phyloP scores from a whole-genome alignment of 1,284 basidiomycete genomes.

The Psilocybe mexicana region DNA sequence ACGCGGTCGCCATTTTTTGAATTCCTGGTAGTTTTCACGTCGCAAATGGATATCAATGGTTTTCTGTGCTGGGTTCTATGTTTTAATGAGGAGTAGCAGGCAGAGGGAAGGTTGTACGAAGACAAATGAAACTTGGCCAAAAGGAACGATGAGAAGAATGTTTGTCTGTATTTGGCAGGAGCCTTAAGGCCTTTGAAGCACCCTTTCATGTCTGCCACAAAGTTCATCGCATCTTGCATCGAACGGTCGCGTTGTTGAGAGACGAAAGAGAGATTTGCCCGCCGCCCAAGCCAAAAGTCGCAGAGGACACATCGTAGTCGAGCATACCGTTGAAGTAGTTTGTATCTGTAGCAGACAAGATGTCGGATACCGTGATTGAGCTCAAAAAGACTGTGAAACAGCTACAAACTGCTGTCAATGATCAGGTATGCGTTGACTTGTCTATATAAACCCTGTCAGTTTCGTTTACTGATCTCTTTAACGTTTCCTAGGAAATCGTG shows the following conservation, averaged over 20 bases:
- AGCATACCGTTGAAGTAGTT: conserved; percentile 16
- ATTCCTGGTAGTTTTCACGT: neutral
- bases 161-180: conserved; percentile 23
- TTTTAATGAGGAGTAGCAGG: neutral
- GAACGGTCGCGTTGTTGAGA: conserved; percentile 11
- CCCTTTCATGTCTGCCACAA: neutral
- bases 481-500: conserved; percentile 63
- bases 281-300: conserved; percentile 5
- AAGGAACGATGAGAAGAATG: conserved; percentile 4
- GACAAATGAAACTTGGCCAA: neutral
- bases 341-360: conserved; percentile 29
- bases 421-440: conserved; percentile 56
- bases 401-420: conserved; percentile 61
- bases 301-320: conserved; percentile 11
- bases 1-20: conserved; percentile 39
- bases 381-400: conserved; percentile 80
- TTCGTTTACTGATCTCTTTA: conserved; percentile 34
- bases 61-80: neutral
- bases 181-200: conserved; percentile 2
- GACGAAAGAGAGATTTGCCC: conserved; percentile 8
- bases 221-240: neutral
- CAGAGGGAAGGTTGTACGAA: neutral
- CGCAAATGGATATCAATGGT: neutral
- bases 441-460: conserved; percentile 41
- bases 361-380: conserved; percentile 55